Evolutionary conservation across 768 basidiomycete genomes (phyloP), one percentile per base, ranked within the genome.

Genomic region (Russula lepida): DNA sequence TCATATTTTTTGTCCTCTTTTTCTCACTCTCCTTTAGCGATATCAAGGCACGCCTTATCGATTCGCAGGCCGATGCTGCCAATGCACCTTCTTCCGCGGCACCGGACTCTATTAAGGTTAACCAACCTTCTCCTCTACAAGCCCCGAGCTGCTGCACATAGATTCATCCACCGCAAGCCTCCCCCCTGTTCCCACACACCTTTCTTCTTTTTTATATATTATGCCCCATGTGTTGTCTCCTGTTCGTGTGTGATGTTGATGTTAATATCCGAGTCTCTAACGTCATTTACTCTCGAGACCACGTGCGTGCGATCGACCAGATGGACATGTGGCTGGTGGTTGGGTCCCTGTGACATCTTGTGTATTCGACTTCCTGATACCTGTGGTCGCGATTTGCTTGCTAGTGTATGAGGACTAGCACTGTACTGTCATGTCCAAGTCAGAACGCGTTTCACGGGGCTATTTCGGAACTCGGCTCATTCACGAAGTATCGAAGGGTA

Each of bases 1-100:
- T 19, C 19, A 9, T 25, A n/a, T 25, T 54, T 48, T 25, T 35
- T 15, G 48, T 23, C 19, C 33, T 28, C 21, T 25, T 23, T 28
- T 19, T 37, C 23, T 30, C 44, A 57, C 43, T 15, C 28, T 15
- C 17, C 19, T 53, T 39, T 71, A 95, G 95, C 71, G 95, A 97
- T 72, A 98, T 98, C 81, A 99, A 98, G 79, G 82, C 91, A 53
- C 91, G 97, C 50, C 79, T 98, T 66, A 98, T 98, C 71, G 97
- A 98, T 74, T 92, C 94, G 13, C 89, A 92, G 74, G 86, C 82
- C 25, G 88, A 89, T 50, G 77, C 77, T 25, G 73, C 75, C 23
- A 77, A 75, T 43, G 70, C 79, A 15, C 30, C 71, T 1, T 68
- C 59, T 30, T 28, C 44, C 21, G 17, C 75, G n/a, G 68, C 75